Evolutionary conservation across 306 rosid species (phyloP), one percentile per base, ranked within the genome.

Genomic region (Boehmeria nivea): DNA sequence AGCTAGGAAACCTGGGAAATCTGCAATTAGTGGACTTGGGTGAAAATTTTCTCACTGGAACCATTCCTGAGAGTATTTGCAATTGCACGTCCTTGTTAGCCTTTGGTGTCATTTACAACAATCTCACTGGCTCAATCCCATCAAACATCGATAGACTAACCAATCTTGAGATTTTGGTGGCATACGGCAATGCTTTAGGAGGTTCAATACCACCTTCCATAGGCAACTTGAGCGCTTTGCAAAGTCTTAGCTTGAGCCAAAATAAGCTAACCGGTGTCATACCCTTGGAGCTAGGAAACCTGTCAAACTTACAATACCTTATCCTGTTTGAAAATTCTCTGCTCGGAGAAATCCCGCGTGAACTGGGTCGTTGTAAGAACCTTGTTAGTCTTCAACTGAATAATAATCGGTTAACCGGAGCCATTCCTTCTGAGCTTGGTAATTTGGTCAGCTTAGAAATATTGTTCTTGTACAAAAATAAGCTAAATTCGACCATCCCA

Each of bases 371-470:
- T 39, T 85, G 87, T 58, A 65, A 37, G 60, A 72, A 83, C 22
- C 89, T 89, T 60, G 14, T 64, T 7, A 12, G 28, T 43, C 83
- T 85, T 53, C 82, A 85, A 58, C 70, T 83, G 18, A 76, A 69
- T 59, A 47, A 1, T 6, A 89, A 89, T 57, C 33, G 71, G 51
- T 33, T 89, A 49, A 65, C 46, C 57, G 87, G 95, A 49, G 67
- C 54, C 52, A 85, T 85, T 70, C 95, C 97, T 69, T 57, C 66
- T 21, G 85, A 78, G 71, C 77, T 85, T 47, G 93, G 95, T 38
- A 64, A 65, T 45, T 74, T 89, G 64, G 67, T 68, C 63, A 81
- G 55, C 10, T 68, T 89, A 54, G 44, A 74, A 71, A 72, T 40
- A 12, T 42, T 83, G 75, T 40, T 69, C 57, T 52, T 89, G 60